Evolutionary conservation across 768 basidiomycete genomes (phyloP).

Genomic region (Suillus plorans): DNA sequence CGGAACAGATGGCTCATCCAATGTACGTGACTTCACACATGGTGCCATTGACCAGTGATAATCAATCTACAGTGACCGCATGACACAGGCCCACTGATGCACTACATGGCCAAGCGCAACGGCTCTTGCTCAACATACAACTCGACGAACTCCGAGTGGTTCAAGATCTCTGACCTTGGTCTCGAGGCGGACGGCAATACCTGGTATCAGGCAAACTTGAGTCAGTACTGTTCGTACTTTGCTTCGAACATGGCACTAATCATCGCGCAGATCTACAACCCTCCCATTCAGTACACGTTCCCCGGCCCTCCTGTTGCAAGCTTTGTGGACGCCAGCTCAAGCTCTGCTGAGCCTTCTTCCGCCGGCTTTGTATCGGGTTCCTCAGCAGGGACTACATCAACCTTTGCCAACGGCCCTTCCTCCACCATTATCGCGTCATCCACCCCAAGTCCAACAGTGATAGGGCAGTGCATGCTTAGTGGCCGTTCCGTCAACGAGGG

Average conservation of each 20-base stretch:
- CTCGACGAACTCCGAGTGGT: constrained; percentile 60
- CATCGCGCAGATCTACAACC: constrained; percentile 27
- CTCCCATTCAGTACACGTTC: constrained; percentile 42
- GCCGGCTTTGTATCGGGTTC: constrained; percentile 18
- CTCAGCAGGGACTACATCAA: not conserved
- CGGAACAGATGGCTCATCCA: constrained; percentile 35
- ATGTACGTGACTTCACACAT: constrained; percentile 22
- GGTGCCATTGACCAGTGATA: not conserved
- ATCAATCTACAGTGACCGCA: constrained; percentile 44
- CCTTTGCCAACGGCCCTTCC: not conserved
- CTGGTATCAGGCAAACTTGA: constrained; percentile 53
- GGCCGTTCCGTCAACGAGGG: constrained; percentile 12
- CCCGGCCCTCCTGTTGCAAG: constrained; percentile 52
- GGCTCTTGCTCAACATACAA: constrained; percentile 60
- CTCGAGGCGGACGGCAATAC: constrained; percentile 29
- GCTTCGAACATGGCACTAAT: constrained; percentile 2
- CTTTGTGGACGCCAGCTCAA: constrained; percentile 30
- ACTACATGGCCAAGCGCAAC: constrained; percentile 67
- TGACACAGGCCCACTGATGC: constrained; percentile 66
- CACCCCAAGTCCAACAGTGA: constrained; percentile 7
- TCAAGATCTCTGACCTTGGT: constrained; percentile 65
- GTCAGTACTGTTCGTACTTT: constrained; percentile 34
- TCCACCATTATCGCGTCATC: not conserved
- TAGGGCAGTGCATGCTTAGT: constrained; percentile 18
- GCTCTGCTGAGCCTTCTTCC: constrained; percentile 12